These are phyloP conservation scores for Saraca asoca DNA, from an alignment of 331 rosid genomes.

Conservation along the genomic window DNA sequence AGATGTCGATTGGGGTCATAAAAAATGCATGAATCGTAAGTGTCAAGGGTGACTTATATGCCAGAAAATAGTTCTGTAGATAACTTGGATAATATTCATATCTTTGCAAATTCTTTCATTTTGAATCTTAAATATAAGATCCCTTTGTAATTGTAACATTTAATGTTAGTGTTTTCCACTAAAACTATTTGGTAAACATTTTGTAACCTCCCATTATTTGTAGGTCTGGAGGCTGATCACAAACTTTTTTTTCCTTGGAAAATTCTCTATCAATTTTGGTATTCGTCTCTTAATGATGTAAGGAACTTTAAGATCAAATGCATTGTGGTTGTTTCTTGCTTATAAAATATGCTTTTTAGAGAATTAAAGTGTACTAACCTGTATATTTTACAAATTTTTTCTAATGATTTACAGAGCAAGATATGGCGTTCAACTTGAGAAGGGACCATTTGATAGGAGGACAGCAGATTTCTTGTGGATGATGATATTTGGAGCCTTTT, in stretches of 20 bases:
- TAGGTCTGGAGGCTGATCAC: conserved; percentile 95
- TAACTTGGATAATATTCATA: neutral
- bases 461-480: conserved; percentile 98
- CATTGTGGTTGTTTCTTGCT: neutral
- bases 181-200: conserved; percentile 13
- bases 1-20: neutral
- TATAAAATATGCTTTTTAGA: neutral
- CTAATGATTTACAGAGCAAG: conserved; percentile 62
- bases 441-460: conserved; percentile 78
- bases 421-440: conserved; percentile 97
- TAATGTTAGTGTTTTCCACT: conserved; percentile 13
- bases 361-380: neutral
- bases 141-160: too few relatives aligned
- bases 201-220: conserved; percentile 37
- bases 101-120: too few relatives aligned
- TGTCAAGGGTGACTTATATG: conserved; percentile 3
- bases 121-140: too few relatives aligned
- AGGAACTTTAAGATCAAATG: conserved; percentile 38
- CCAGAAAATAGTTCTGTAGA: neutral
- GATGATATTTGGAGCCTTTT: conserved; percentile 80
- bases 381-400: conserved; percentile 20
- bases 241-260: conserved; percentile 86
- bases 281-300: conserved; percentile 93
- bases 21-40: neutral
- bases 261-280: conserved; percentile 84